Evolutionary conservation across 2,329 filamentous ascomycete genomes (phyloP), one percentile per base, ranked within the genome.

Genomic region (Emmonsia crescens): DNA sequence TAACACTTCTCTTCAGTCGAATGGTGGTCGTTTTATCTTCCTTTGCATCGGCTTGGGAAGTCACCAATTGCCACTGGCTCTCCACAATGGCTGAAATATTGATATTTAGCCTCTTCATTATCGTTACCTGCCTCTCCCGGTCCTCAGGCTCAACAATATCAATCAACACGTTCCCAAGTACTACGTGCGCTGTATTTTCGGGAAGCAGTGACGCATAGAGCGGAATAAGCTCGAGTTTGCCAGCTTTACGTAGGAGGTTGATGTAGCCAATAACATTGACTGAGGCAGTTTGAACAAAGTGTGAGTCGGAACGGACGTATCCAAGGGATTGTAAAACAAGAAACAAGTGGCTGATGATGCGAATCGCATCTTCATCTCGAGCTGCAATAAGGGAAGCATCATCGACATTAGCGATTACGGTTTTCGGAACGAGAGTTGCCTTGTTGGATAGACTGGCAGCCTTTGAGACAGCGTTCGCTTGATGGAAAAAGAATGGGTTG

Each of bases 181-280:
- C 86, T 60, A 85, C 82, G 67, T 91, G 86, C 64, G 83, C 82
- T 64, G 87, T 82, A 14, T 84, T 78, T 6, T 80, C 77, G 10
- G 84, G 80, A 14, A 99, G 79, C 68, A 90, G 87, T 9, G 91
- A 91, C 64, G 89, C 92, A 73, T 99, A 99, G 0, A 96, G 78
- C 0, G 94, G 92, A 61, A 96, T 88, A 49, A 94, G 77, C 64
- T 93, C 87, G 63, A 88, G 85, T 60, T 94, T 84, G 40, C 85
- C 84, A 19, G 84, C 83, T 55, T 88, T 80, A 51, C 89, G 85
- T 44, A 99, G 77, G 64, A 89, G 86, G 68, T 89, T 88, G 61
- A 95, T 88, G 72, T 97, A 97, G 3, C 85, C 86, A 0, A 88
- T 85, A 59, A 96, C 79, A 55, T 93, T 85, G 68, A 75, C 63